These are phyloP conservation scores for Gnaphalium uliginosum DNA, from an alignment of 129 eudicot genomes.

Conservation along the genomic window DNA sequence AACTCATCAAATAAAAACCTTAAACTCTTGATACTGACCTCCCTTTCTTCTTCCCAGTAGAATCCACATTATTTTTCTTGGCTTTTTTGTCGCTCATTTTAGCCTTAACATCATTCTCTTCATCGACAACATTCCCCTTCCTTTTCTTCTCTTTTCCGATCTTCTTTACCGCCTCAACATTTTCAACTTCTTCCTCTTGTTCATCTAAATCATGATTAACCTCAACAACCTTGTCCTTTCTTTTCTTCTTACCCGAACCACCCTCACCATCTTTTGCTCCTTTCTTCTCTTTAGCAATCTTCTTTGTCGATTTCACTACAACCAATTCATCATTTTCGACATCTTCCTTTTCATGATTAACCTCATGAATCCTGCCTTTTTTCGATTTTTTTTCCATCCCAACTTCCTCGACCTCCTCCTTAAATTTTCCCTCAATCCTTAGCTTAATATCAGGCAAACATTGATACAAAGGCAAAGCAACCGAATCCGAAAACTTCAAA, in stretches of 20 bases:
- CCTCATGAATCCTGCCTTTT: slow-evolving; percentile 31
- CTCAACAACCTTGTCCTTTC: slow-evolving; percentile 24
- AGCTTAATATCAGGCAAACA: slow-evolving; percentile 69
- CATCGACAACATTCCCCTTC: slow-evolving; percentile 23
- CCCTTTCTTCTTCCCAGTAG: slow-evolving; percentile 40
- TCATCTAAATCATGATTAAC: not conserved
- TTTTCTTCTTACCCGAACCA: slow-evolving; percentile 36
- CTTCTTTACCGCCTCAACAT: slow-evolving; percentile 15
- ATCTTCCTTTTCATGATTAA: slow-evolving; percentile 6
- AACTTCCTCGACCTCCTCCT: slow-evolving; percentile 23
- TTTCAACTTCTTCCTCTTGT: slow-evolving; percentile 2
- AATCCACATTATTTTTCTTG: slow-evolving; percentile 32
- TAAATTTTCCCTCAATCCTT: slow-evolving; percentile 47
- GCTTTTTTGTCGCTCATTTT: slow-evolving; percentile 21
- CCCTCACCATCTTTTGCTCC: slow-evolving; percentile 7
- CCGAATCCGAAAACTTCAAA: slow-evolving; percentile 77
- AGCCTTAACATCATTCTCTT: not conserved
- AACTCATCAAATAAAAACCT: slow-evolving; percentile 12
- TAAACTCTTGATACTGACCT: slow-evolving; percentile 28
- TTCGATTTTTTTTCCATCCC: slow-evolving; percentile 16
- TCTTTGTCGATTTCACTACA: slow-evolving; percentile 14
- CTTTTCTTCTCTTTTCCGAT: slow-evolving; percentile 27
- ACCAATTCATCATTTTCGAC: slow-evolving; percentile 18
- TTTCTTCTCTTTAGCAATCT: not conserved
- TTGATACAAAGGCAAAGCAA: slow-evolving; percentile 82